Evolutionary conservation across 1,284 basidiomycete genomes (phyloP).

Genomic region (Xanthoconium separans): DNA sequence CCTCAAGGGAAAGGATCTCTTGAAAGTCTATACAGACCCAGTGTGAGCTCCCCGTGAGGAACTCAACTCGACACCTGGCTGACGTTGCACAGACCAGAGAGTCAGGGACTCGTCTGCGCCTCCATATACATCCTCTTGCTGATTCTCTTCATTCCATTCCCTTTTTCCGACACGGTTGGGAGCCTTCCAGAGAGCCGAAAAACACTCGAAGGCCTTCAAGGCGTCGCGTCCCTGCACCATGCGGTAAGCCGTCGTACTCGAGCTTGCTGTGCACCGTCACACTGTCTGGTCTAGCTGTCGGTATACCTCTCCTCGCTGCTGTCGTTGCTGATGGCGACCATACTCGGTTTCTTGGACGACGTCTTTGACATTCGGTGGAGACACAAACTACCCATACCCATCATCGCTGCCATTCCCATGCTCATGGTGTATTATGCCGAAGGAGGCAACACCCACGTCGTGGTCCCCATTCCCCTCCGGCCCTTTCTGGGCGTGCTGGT

Average conservation of each 20-base stretch:
- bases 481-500: slow-evolving; percentile 74
- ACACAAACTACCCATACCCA: slow-evolving; percentile 95
- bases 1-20: slow-evolving; percentile 76
- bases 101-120: slow-evolving; percentile 88
- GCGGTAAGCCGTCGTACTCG: slow-evolving; percentile 54
- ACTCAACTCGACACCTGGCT: background rate
- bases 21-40: slow-evolving; percentile 71
- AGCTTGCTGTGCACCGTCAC: background rate
- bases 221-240: slow-evolving; percentile 85
- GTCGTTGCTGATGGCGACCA: slow-evolving; percentile 87
- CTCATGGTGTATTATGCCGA: slow-evolving; percentile 97
- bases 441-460: slow-evolving; percentile 90
- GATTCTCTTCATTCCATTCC: slow-evolving; percentile 87
- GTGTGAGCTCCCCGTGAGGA: slow-evolving; percentile 55
- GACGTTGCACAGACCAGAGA: slow-evolving; percentile 74
- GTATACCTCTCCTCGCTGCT: slow-evolving; percentile 92
- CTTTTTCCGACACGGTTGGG: slow-evolving; percentile 73
- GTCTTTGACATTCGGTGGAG: slow-evolving; percentile 99
- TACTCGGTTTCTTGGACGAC: slow-evolving; percentile 96
- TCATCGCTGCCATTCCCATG: slow-evolving; percentile 93
- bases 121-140: slow-evolving; percentile 85
- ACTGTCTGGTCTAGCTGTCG: slow-evolving; percentile 58
- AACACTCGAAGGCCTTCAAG: slow-evolving; percentile 54
- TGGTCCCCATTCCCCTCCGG: slow-evolving; percentile 83
- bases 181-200: slow-evolving; percentile 41